Evolutionary conservation across 805 yeast genomes (phyloP).

Genomic region (Hemisphaericaspora nanyangensis): DNA sequence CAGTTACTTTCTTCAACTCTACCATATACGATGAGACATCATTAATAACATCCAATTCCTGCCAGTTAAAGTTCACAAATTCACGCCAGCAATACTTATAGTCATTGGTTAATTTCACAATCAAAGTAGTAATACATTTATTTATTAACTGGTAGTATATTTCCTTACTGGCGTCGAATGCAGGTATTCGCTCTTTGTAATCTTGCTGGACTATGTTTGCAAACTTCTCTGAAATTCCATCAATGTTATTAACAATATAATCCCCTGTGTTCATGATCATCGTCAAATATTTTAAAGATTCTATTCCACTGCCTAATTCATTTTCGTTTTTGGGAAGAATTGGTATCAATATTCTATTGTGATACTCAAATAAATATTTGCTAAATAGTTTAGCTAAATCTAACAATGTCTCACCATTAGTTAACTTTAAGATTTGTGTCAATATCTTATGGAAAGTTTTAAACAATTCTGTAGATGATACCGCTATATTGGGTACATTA

Average conservation of each 20-base stretch:
- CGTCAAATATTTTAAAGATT: slow-evolving; percentile 63
- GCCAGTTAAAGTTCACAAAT: slow-evolving; percentile 74
- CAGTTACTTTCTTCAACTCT: slow-evolving; percentile 49
- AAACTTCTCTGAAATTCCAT: slow-evolving; percentile 67
- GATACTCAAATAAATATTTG: slow-evolving; percentile 54
- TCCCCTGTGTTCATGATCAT: slow-evolving; percentile 84
- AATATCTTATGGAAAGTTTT: slow-evolving; percentile 69
- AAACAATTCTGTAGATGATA: slow-evolving; percentile 85
- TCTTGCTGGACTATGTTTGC: slow-evolving; percentile 35
- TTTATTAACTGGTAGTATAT: slow-evolving; percentile 56
- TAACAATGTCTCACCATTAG: slow-evolving; percentile 45
- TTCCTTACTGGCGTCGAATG: slow-evolving; percentile 55
- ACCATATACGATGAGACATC: slow-evolving; percentile 69
- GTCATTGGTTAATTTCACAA: slow-evolving; percentile 57
- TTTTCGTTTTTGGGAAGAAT: slow-evolving; percentile 35
- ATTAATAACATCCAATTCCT: slow-evolving; percentile 53
- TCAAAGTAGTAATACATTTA: slow-evolving; percentile 50
- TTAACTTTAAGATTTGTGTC: slow-evolving; percentile 51
- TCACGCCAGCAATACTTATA: slow-evolving; percentile 78
- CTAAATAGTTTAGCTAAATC: slow-evolving; percentile 57
- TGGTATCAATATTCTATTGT: slow-evolving; percentile 28
- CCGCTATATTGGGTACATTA: slow-evolving; percentile 64
- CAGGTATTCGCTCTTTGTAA: slow-evolving; percentile 34
- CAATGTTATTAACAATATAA: slow-evolving; percentile 74
- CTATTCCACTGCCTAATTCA: slow-evolving; percentile 47